Conservation (phyloP, 495 filamentous ascomycete species). For the Durotheca rogersii region DNA sequence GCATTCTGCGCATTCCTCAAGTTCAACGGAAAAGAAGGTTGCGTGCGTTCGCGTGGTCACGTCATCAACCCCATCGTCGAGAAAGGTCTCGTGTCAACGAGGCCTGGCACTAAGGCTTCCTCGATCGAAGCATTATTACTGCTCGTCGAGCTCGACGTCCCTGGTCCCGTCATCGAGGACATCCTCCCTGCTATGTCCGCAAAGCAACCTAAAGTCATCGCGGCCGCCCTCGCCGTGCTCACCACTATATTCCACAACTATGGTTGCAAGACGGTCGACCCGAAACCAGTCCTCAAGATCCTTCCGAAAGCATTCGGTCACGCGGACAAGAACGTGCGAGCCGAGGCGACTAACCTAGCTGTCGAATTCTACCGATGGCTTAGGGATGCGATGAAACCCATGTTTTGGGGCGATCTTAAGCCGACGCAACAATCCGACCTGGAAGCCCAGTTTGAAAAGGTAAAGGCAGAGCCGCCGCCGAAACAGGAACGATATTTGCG, state of each 20-base stretch:
- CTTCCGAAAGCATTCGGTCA: slow-evolving; percentile 92
- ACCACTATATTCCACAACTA: slow-evolving; percentile 86
- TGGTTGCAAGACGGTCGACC: slow-evolving; percentile 94
- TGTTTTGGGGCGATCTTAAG: slow-evolving; percentile 96
- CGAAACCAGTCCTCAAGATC: slow-evolving; percentile 88
- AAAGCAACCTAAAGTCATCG: slow-evolving; percentile 93
- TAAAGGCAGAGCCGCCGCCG: slow-evolving; percentile 82
- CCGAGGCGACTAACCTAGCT: slow-evolving; percentile 86
- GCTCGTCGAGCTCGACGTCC: slow-evolving; percentile 85
- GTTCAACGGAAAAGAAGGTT: slow-evolving; percentile 76
- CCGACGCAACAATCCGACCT: slow-evolving; percentile 92
- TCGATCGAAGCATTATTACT: slow-evolving; percentile 84
- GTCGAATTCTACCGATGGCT: slow-evolving; percentile 98
- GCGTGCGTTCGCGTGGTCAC: slow-evolving; percentile 72
- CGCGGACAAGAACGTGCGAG: slow-evolving; percentile 97
- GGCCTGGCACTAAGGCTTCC: slow-evolving; percentile 83
- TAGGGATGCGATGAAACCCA: slow-evolving; percentile 94
- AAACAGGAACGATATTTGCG: slow-evolving; percentile 89
- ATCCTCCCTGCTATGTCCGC: slow-evolving; percentile 80
- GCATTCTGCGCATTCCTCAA: slow-evolving; percentile 88
- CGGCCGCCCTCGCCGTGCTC: slow-evolving; percentile 76
- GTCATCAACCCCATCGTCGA: slow-evolving; percentile 80
- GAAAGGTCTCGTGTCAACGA: slow-evolving; percentile 84
- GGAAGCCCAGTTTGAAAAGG: slow-evolving; percentile 88
- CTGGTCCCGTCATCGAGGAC: slow-evolving; percentile 86